phyloP scores from a whole-genome alignment of 1,139 yeast genomes.

The Candida freyschussii region DNA sequence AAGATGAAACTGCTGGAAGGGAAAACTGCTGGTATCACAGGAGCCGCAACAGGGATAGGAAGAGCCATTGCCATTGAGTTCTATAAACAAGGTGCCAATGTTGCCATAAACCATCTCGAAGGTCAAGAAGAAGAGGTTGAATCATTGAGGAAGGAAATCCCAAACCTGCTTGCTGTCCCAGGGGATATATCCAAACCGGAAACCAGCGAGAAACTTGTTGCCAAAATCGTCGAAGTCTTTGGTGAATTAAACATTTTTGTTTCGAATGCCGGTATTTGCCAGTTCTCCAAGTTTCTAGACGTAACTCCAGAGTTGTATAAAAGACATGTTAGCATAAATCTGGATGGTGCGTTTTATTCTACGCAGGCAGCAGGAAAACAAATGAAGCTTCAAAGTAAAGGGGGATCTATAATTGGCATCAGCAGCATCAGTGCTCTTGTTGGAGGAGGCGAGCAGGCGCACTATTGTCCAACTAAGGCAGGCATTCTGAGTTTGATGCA shows the following conservation, averaged over 20 bases:
- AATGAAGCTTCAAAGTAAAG: conserved; percentile 41
- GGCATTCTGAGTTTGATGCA: conserved; percentile 43
- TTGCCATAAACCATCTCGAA: conserved; percentile 29
- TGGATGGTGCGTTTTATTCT: conserved; percentile 41
- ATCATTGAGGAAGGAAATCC: conserved; percentile 27
- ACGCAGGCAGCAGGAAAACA: conserved; percentile 44
- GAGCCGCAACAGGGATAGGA: conserved; percentile 39
- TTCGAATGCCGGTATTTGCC: conserved; percentile 44
- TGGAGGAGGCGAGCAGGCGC: conserved; percentile 38
- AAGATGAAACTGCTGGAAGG: conserved; percentile 23
- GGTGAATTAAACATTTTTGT: conserved; percentile 40
- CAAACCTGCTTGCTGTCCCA: conserved; percentile 32
- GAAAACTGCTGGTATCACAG: conserved; percentile 31
- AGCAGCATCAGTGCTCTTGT: conserved; percentile 39
- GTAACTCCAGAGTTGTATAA: conserved; percentile 32
- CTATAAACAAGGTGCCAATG: conserved; percentile 19
- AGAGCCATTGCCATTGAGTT: conserved; percentile 33
- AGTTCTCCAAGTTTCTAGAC: conserved; percentile 33
- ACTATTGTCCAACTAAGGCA: conserved; percentile 45
- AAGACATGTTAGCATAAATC: conserved; percentile 34
- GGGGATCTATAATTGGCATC: conserved; percentile 42
- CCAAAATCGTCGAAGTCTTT: conserved; percentile 32
- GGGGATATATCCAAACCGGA: conserved; percentile 41
- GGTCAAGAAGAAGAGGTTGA: conserved; percentile 26
- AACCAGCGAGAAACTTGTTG: conserved; percentile 33